Evolutionary conservation across 805 yeast species (phyloP).

Genomic region (Myxozyma neotropica): DNA sequence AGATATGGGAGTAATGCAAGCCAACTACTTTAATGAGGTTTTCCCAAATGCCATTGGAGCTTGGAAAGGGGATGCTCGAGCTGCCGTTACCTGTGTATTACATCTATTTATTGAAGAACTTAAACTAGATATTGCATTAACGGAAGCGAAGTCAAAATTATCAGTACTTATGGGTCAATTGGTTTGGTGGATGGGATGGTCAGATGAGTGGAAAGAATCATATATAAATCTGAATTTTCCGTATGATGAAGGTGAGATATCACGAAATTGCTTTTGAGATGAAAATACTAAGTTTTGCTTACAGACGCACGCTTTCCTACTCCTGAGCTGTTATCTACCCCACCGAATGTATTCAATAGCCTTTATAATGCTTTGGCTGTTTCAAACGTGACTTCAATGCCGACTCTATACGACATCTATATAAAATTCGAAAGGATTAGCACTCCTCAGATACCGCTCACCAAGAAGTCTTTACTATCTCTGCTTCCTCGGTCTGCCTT

Average conservation of each 20-base stretch:
- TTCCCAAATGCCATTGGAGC: not conserved
- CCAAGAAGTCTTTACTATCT: not conserved
- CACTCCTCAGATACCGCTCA: not conserved
- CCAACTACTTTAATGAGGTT: not conserved
- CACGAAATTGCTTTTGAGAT: not conserved
- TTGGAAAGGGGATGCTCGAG: slow-evolving; percentile 1
- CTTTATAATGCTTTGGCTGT: slow-evolving; percentile 14
- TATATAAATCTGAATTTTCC: slow-evolving; percentile 7
- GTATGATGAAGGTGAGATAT: slow-evolving; percentile 11
- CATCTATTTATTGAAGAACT: slow-evolving; percentile 80
- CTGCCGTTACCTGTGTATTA: slow-evolving; percentile 57
- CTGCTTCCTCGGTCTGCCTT: slow-evolving; percentile 17
- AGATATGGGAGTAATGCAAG: slow-evolving; percentile 3
- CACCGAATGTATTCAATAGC: slow-evolving; percentile 20
- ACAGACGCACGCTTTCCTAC: slow-evolving; percentile 11
- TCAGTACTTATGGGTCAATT: slow-evolving; percentile 63
- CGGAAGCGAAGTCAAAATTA: slow-evolving; percentile 42
- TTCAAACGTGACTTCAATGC: not conserved
- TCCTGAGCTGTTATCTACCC: not conserved
- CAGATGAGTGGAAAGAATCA: slow-evolving; percentile 54
- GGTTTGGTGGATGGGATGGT: slow-evolving; percentile 74
- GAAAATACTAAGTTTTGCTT: not conserved
- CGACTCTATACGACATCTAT: slow-evolving; percentile 8
- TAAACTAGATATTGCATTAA: slow-evolving; percentile 51
- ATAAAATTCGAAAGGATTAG: not conserved